Evolutionary conservation across 2,329 filamentous ascomycete species (phyloP).

Genomic region (Didymella keratinophila): DNA sequence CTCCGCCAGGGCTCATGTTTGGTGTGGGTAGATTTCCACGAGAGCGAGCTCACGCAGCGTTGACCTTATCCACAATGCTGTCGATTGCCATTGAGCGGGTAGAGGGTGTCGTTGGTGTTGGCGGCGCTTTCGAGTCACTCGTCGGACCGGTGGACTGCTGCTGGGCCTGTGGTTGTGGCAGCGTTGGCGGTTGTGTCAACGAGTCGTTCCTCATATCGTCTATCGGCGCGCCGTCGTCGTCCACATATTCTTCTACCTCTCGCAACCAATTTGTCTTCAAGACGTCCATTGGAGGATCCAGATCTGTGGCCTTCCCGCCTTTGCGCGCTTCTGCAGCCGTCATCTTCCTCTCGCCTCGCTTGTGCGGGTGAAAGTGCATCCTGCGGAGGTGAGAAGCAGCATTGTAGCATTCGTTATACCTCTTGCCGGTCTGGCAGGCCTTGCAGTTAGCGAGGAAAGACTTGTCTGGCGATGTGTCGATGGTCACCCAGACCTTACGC

Average conservation of each 20-base stretch:
- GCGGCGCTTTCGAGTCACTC: conserved; percentile 44
- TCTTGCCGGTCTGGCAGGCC: conserved; percentile 76
- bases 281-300: conserved; percentile 66
- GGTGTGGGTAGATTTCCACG: not conserved
- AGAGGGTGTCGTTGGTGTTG: conserved; percentile 49
- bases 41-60: conserved; percentile 37
- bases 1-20: not conserved
- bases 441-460: conserved; percentile 82
- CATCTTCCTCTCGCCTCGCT: conserved; percentile 61
- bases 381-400: conserved; percentile 88
- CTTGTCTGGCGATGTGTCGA: conserved; percentile 67
- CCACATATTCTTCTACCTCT: conserved; percentile 60
- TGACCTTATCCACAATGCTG: conserved; percentile 50
- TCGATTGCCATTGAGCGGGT: conserved; percentile 51
- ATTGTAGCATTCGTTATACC: conserved; percentile 92
- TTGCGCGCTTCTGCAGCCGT: conserved; percentile 66
- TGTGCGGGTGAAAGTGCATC: conserved; percentile 81
- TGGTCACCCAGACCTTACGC: conserved; percentile 70
- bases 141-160: conserved; percentile 22
- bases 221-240: conserved; percentile 36
- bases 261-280: conserved; percentile 66
- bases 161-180: conserved; percentile 22
- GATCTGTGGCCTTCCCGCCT: conserved; percentile 64
- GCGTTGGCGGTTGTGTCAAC: conserved; percentile 29
- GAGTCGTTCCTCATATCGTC: conserved; percentile 34